A percentile compares a stretch with the other conserved stretches of the same genome.
phyloP scores from a whole-genome alignment of 2,329 filamentous ascomycete species.

The Fusarium nygamai region DNA sequence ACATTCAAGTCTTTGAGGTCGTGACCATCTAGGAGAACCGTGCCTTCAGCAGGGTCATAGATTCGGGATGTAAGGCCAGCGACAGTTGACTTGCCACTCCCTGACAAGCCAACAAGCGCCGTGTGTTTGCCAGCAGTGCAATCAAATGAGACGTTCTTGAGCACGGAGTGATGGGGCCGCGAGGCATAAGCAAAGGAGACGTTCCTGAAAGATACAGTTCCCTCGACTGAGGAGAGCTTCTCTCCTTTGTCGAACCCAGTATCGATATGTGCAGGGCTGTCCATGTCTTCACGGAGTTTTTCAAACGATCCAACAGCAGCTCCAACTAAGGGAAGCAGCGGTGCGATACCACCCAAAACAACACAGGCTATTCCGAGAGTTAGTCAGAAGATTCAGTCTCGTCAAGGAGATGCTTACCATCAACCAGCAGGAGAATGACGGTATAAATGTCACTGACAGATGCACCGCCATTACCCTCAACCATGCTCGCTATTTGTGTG shows the following conservation, averaged over 20 bases:
- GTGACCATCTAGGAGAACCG: slow-evolving; percentile 58
- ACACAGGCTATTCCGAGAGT: slow-evolving; percentile 61
- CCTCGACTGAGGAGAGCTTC: slow-evolving; percentile 58
- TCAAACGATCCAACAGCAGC: slow-evolving; percentile 67
- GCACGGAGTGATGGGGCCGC: slow-evolving; percentile 53
- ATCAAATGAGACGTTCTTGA: slow-evolving; percentile 58
- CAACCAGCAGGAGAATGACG: slow-evolving; percentile 71
- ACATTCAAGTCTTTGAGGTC: slow-evolving; percentile 61
- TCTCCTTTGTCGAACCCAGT: slow-evolving; percentile 48
- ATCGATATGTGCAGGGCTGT: slow-evolving; percentile 59
- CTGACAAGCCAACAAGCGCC: slow-evolving; percentile 67
- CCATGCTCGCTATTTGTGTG: slow-evolving; percentile 56
- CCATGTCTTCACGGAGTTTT: slow-evolving; percentile 67
- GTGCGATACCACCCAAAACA: slow-evolving; percentile 70
- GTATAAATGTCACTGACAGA: slow-evolving; percentile 66
- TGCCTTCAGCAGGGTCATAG: slow-evolving; percentile 64
- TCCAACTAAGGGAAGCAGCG: slow-evolving; percentile 69
- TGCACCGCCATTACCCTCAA: slow-evolving; percentile 47
- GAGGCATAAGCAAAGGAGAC: slow-evolving; percentile 59
- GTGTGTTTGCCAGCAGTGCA: slow-evolving; percentile 61
- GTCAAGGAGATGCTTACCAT: slow-evolving; percentile 52
- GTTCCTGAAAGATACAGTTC: slow-evolving; percentile 48
- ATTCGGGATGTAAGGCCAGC: slow-evolving; percentile 65
- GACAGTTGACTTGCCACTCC: slow-evolving; percentile 67
- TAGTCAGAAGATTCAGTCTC: neutral